Percentiles rank a stretch among this genome's conserved stretches.
Evolutionary conservation across 169 alveolate species (phyloP).

Genomic region (Plasmodium ovale): DNA sequence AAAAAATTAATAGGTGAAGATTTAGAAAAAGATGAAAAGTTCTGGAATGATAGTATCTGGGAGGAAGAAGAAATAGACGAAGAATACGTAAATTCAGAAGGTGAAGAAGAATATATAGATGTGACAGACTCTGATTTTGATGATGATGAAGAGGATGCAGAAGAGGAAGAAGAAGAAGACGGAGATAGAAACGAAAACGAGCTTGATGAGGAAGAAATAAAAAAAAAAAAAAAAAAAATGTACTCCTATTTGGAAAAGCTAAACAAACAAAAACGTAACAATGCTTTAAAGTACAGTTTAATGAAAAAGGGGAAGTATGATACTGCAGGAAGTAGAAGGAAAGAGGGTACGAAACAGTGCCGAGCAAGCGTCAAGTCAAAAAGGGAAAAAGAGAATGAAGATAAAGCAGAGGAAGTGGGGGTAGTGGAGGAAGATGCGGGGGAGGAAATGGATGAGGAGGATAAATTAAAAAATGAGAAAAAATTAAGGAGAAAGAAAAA

Average conservation of each 20-base stretch:
- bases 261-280: slow-evolving; percentile 45
- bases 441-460: neutral
- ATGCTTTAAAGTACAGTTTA: slow-evolving; percentile 13
- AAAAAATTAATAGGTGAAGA: slow-evolving; percentile 88
- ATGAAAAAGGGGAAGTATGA: slow-evolving; percentile 51
- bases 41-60: slow-evolving; percentile 91
- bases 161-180: slow-evolving; percentile 59
- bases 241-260: slow-evolving; percentile 53
- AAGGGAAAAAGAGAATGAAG: neutral
- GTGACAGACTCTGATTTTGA: slow-evolving; percentile 89
- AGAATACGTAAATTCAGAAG: slow-evolving; percentile 90
- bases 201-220: slow-evolving; percentile 6
- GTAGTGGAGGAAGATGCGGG: neutral
- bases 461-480: slow-evolving; percentile 12
- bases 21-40: slow-evolving; percentile 87
- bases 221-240: slow-evolving; percentile 47
- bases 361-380: neutral
- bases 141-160: slow-evolving; percentile 81
- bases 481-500: slow-evolving; percentile 17
- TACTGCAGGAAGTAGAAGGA: neutral
- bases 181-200: slow-evolving; percentile 26
- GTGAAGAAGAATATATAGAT: slow-evolving; percentile 88
- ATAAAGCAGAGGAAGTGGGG: neutral
- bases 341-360: too few relatives aligned
- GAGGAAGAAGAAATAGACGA: slow-evolving; percentile 89